Evolutionary conservation across 208 protist species (phyloP), one percentile per base, ranked within the genome.

Genomic region (Trypanosoma melophagium): DNA sequence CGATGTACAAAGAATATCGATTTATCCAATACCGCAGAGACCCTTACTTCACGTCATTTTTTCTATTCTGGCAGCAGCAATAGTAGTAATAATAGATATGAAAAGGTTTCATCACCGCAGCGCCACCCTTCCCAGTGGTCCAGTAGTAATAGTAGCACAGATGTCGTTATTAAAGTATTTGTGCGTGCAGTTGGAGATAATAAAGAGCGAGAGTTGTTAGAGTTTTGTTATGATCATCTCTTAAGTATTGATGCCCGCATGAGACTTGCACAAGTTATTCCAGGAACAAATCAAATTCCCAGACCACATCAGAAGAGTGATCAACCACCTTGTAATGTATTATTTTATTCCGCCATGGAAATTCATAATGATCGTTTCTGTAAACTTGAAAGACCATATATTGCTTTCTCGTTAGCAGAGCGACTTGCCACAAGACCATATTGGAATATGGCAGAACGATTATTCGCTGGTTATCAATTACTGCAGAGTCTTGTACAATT

Each of bases 131-230:
- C 52, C 38, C 31, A 71, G 22, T 44, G 50, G 55, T 35, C 21
- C 1, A 55, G 50, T 24, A 51, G 77, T 16, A 72, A 67, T 25
- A 51, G 77, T 16, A 72, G 65, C 22, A 35, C 28, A 35, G 81
- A 91, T 54, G 79, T 91, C 8, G 88, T 94, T 28, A 65, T 81
- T 1, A 94, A 94, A 69, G 77, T 94, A 28, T 92, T 94, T 63
- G 79, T 88, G 31, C 82, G 79, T 28, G 76, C 70, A 21, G 53
- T 60, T 10, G 77, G 76, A 31, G 76, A 81, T 45, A 66, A 28
- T 7, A 55, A 51, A 14, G 78, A 93, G 74, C 60, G 66, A 14
- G 60, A 80, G 58, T 64, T 87, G 17, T 41, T 94, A 35, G 69
- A 79, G 19, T 74, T 60, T 14, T 71, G 87, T 47, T 68, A 73